These are phyloP conservation scores for Thymus mandschuricus DNA, from an alignment of 257 asterid genomes.

Conservation along the genomic window DNA sequence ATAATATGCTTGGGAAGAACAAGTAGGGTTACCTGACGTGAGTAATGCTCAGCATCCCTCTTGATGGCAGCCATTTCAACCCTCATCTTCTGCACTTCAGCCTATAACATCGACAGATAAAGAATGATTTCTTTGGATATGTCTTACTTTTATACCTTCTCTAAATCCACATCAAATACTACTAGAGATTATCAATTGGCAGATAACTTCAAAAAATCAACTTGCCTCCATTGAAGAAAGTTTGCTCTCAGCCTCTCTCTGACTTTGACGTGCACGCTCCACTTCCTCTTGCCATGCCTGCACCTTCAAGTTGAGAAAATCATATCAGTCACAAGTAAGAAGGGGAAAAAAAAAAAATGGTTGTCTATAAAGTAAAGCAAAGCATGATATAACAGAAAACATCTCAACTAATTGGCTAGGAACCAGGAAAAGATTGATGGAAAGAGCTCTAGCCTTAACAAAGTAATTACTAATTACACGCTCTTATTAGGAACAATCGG, in stretches of 20 bases:
- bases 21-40: slow-evolving; percentile 72
- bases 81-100: slow-evolving; percentile 96
- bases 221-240: slow-evolving; percentile 96
- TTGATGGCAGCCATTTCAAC: slow-evolving; percentile 99
- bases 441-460: not conserved
- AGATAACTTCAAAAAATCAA: slow-evolving; percentile 23
- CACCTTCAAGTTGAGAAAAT: slow-evolving; percentile 53
- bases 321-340: slow-evolving; percentile 34
- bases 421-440: slow-evolving; percentile 15
- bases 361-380: not conserved
- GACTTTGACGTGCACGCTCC: slow-evolving; percentile 96
- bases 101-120: slow-evolving; percentile 51
- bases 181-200: slow-evolving; percentile 9
- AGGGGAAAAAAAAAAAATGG: not conserved
- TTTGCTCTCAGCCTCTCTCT: slow-evolving; percentile 97
- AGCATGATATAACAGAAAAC: not conserved
- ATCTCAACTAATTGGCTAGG: slow-evolving; percentile 16
- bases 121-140: slow-evolving; percentile 23
- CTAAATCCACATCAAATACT: slow-evolving; percentile 18
- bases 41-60: slow-evolving; percentile 99
- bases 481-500: not conserved
- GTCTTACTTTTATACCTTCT: slow-evolving; percentile 25
- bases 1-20: slow-evolving; percentile 26
- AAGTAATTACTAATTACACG: slow-evolving; percentile 3
- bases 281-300: slow-evolving; percentile 99